phyloP scores from a whole-genome alignment of 2,329 filamentous ascomycete species.

The Aureobasidium sp. region DNA sequence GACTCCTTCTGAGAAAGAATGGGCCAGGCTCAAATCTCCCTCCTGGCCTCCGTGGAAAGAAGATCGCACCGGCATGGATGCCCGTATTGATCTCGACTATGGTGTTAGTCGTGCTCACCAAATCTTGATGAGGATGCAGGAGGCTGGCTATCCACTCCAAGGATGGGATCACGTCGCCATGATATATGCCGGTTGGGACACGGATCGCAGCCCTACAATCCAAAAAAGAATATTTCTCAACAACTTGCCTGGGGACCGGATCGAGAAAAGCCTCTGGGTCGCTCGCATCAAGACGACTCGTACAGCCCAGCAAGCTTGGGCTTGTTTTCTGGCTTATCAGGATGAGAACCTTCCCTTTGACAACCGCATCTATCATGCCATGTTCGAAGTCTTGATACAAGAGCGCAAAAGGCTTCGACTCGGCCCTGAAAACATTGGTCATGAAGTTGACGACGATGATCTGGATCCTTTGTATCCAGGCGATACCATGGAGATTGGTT shows the following conservation, averaged over 20 bases:
- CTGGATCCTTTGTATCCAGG: conserved; percentile 41
- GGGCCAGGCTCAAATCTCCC: conserved; percentile 49
- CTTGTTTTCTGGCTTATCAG: conserved; percentile 51
- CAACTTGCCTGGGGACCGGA: neutral
- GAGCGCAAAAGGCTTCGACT: conserved; percentile 17
- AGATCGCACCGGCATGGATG: conserved; percentile 51
- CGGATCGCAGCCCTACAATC: conserved; percentile 53
- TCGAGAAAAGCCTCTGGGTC: conserved; percentile 38
- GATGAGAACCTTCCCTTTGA: conserved; percentile 30
- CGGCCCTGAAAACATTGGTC: neutral
- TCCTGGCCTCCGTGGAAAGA: conserved; percentile 61
- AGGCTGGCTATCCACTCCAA: conserved; percentile 47
- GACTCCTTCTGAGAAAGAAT: conserved; percentile 45
- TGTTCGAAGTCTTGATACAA: conserved; percentile 47
- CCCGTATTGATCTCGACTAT: conserved; percentile 46
- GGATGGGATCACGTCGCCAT: conserved; percentile 46
- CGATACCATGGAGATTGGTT: conserved; percentile 47
- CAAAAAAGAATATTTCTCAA: conserved; percentile 42
- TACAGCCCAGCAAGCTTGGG: conserved; percentile 56
- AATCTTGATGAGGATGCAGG: conserved; percentile 47
- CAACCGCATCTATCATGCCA: conserved; percentile 43
- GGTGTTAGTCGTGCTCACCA: conserved; percentile 49
- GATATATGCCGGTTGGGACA: conserved; percentile 54
- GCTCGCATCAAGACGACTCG: conserved; percentile 51
- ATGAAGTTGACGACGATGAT: conserved; percentile 15